Evolutionary conservation across 345 rosid species (phyloP), one percentile per base, ranked within the genome.

Genomic region (Lepidium sativum): DNA sequence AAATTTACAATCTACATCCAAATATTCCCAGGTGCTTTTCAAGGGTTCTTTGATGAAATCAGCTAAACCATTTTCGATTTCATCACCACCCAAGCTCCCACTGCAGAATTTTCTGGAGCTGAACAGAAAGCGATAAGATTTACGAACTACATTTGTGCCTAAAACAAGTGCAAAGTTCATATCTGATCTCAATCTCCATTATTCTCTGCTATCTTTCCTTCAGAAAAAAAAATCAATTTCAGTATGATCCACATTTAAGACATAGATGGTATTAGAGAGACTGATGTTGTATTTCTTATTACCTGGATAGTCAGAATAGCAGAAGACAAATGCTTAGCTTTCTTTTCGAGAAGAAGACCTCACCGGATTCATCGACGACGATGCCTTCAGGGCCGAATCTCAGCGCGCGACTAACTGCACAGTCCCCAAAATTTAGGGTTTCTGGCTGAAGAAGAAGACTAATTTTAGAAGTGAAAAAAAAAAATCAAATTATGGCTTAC

Each of bases 141-240:
- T 81, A 76, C 60, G 78, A 63, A 75, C 74, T 67, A 79, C 43
- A 69, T 79, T 83, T 34, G 81, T 33, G 54, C 77, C 76, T 29
- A 71, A 82, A 27, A 78, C 63, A 71, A 78, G 76, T 35, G 80
- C 17, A 72, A 73, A 53, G 75, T 75, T 80, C 91, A 87, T 87
- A 40, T 51, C 81, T 67, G 16, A 31, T 9, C 65, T 40, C 63
- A 31, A 68, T 47, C 44, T 40, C 87, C 87, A 82, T 85, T 69
- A 81, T 81, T 70, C 71, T 76, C 65, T 40, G 64, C 33, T 42
- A 58, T 67, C 67, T 71, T 43, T 18, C 52, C 75, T 71, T 37
- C 3, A 70, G 37, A 34, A 41, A 2, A 2, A 4, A 33, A 3
- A 35, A 6, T 8, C 20, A 31, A 4, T 38, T 45, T 47, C 43